Conservation (phyloP, 805 yeast species). For the Saccharomycopsis sp. region DNA sequence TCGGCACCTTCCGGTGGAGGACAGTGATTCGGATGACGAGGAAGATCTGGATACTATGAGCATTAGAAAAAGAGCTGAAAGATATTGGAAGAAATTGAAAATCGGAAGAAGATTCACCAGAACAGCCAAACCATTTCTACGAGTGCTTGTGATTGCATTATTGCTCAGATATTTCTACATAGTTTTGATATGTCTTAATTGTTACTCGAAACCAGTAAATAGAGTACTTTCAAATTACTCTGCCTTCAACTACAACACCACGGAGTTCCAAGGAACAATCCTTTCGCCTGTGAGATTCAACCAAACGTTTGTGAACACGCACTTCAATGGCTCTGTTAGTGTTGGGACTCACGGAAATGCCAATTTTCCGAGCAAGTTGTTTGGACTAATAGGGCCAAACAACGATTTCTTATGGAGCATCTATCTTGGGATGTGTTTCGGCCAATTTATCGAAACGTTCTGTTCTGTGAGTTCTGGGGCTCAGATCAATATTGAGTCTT, state of each 20-base stretch:
- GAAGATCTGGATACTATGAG: conserved; percentile 23
- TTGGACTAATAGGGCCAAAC: conserved; percentile 37
- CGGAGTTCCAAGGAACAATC: conserved; percentile 14
- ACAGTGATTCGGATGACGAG: conserved; percentile 35
- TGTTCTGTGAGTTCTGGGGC: conserved; percentile 50
- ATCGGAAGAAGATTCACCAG: not conserved
- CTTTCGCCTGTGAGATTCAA: conserved; percentile 15
- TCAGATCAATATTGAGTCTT: conserved; percentile 55
- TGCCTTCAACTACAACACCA: conserved; percentile 24
- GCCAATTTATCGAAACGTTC: conserved; percentile 62
- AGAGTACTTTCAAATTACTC: not conserved
- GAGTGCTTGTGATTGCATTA: conserved; percentile 3
- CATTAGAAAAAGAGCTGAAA: conserved; percentile 7
- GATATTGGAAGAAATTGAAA: not conserved
- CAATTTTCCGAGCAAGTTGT: not conserved
- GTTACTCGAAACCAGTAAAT: conserved; percentile 2
- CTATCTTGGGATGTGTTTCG: conserved; percentile 50
- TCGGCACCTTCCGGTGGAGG: conserved; percentile 27
- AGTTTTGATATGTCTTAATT: conserved; percentile 2
- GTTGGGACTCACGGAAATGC: conserved; percentile 1
- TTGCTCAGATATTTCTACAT: not conserved
- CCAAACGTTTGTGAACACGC: conserved; percentile 20
- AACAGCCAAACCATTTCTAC: not conserved
- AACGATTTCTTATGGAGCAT: conserved; percentile 51
- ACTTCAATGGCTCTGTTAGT: conserved; percentile 8